phyloP scores from a whole-genome alignment of 306 rosid species.

The Leucaena leucocephala region DNA sequence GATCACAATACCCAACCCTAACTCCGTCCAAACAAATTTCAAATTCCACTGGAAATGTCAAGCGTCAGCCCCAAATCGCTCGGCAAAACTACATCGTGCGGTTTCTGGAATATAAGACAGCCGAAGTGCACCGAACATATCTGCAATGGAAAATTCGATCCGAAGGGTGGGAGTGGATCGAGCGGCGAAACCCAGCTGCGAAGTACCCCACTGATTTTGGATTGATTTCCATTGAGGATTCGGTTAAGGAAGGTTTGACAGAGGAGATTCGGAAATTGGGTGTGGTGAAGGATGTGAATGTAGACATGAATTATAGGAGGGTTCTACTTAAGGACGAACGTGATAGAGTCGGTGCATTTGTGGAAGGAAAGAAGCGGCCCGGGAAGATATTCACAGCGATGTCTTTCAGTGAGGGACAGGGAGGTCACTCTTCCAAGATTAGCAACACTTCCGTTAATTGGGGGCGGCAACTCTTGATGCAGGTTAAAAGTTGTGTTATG shows the following conservation, averaged over 20 bases:
- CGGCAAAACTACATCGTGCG: slow-evolving; percentile 72
- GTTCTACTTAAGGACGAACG: slow-evolving; percentile 50
- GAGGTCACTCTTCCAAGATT: slow-evolving; percentile 24
- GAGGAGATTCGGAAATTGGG: slow-evolving; percentile 58
- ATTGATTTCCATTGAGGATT: slow-evolving; percentile 65
- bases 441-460: slow-evolving; percentile 50
- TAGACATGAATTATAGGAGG: slow-evolving; percentile 68
- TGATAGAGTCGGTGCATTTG: slow-evolving; percentile 60
- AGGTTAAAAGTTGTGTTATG: slow-evolving; percentile 49
- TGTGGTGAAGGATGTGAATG: slow-evolving; percentile 79
- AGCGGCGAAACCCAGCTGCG: slow-evolving; percentile 75
- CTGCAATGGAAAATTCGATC: slow-evolving; percentile 54
- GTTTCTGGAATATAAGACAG: slow-evolving; percentile 59
- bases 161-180: slow-evolving; percentile 89
- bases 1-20: slow-evolving; percentile 46
- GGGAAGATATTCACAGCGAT: slow-evolving; percentile 87
- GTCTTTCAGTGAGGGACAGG: slow-evolving; percentile 74
- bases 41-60: slow-evolving; percentile 27
- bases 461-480: slow-evolving; percentile 69
- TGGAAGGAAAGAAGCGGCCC: slow-evolving; percentile 78
- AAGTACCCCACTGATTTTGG: slow-evolving; percentile 87
- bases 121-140: slow-evolving; percentile 63
- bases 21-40: slow-evolving; percentile 25
- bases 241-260: slow-evolving; percentile 42
- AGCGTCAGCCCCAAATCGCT: slow-evolving; percentile 32